Evolutionary conservation across 73 alveolate genomes (phyloP).

Genomic region (Paramecium biaurelia): DNA sequence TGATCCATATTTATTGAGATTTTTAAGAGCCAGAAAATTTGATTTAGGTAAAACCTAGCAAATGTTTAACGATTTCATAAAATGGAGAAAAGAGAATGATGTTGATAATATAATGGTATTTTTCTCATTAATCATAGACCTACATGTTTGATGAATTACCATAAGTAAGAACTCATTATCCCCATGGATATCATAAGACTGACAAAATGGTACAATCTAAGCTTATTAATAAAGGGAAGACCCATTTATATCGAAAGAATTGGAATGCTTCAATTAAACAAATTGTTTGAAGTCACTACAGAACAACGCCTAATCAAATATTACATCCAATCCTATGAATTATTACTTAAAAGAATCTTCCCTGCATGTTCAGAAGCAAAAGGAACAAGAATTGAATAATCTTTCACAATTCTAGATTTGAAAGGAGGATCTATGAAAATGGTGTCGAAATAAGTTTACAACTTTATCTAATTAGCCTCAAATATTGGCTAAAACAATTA

Average conservation of each 20-base stretch:
- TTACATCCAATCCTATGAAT: constrained; percentile 64
- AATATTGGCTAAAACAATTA: constrained; percentile 74
- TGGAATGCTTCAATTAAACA: constrained; percentile 64
- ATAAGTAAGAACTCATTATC: constrained; percentile 70
- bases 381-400: constrained; percentile 71
- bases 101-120: constrained; percentile 59
- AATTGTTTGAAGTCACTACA: constrained; percentile 66
- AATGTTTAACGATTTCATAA: constrained; percentile 73
- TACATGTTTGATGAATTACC: constrained; percentile 46
- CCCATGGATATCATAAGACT: constrained; percentile 79
- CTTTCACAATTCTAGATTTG: constrained; percentile 68
- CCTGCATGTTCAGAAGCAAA: constrained; percentile 79
- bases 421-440: constrained; percentile 75
- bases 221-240: constrained; percentile 52
- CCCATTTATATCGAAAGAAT: constrained; percentile 68
- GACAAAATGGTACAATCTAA: constrained; percentile 66
- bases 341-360: constrained; percentile 62
- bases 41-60: constrained; percentile 69
- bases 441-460: constrained; percentile 68
- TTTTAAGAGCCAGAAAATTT: constrained; percentile 90
- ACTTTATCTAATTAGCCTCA: constrained; percentile 72
- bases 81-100: constrained; percentile 72
- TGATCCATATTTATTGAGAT: constrained; percentile 84
- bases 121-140: not conserved
- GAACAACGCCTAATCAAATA: constrained; percentile 70